Conservation (phyloP, 495 filamentous ascomycete species). For the Amniculicola lignicola region DNA sequence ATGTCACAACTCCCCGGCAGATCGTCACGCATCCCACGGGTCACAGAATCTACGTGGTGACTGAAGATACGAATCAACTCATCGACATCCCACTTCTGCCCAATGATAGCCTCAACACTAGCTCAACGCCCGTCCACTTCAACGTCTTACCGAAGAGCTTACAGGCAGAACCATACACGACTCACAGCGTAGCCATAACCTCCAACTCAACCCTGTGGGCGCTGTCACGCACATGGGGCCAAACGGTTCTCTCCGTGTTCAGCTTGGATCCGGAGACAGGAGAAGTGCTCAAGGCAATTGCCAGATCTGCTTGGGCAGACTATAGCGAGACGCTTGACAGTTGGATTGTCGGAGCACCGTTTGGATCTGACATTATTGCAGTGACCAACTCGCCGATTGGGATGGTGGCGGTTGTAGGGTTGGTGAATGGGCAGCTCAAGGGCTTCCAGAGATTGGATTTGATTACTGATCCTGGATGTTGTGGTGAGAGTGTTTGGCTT, state of each 20-base stretch:
- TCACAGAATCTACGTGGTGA: slow-evolving; percentile 2
- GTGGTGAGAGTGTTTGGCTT: slow-evolving; percentile 2
- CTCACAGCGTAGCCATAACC: not conserved
- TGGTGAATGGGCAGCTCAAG: not conserved
- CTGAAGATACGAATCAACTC: slow-evolving; percentile 3
- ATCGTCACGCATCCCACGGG: slow-evolving; percentile 10
- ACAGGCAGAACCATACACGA: not conserved
- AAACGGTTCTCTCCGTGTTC: slow-evolving; percentile 8
- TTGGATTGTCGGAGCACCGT: slow-evolving; percentile 1
- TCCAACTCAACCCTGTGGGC: slow-evolving; percentile 10
- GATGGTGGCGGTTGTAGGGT: not conserved
- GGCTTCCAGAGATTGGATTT: slow-evolving; percentile 4
- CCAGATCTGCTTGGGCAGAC: not conserved
- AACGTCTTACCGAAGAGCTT: not conserved
- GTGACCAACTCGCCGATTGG: slow-evolving; percentile 1
- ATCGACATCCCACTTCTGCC: not conserved
- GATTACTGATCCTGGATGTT: not conserved
- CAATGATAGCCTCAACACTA: not conserved
- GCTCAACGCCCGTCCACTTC: not conserved
- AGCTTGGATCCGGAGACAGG: slow-evolving; percentile 2
- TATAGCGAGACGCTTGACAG: not conserved
- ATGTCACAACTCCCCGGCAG: slow-evolving; percentile 1
- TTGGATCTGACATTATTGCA: slow-evolving; percentile 1
- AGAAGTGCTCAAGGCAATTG: not conserved
- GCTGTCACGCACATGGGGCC: not conserved